A percentile compares a stretch with the other conserved stretches of the same genome.
Conservation (phyloP, 352 stramenopile species). For the Phytophthora megakarya region DNA sequence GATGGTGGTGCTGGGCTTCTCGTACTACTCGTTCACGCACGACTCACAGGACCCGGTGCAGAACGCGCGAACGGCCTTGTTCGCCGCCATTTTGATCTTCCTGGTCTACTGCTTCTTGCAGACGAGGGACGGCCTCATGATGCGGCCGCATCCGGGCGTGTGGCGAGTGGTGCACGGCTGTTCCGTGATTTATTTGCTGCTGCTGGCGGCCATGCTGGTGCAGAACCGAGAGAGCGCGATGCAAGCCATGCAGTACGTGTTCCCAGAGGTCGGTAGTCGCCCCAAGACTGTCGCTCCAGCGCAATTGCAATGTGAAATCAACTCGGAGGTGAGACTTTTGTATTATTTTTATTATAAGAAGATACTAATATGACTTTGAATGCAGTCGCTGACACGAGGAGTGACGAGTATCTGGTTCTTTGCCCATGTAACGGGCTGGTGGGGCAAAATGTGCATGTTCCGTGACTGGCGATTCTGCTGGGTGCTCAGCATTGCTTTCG, state of each 20-base stretch:
- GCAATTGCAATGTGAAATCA: slow-evolving; percentile 71
- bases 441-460: slow-evolving; percentile 95
- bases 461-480: slow-evolving; percentile 93
- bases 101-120: slow-evolving; percentile 88
- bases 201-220: slow-evolving; percentile 69
- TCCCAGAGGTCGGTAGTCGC: slow-evolving; percentile 66
- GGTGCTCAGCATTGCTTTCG: slow-evolving; percentile 91
- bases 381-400: slow-evolving; percentile 62
- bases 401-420: slow-evolving; percentile 87
- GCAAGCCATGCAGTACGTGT: slow-evolving; percentile 70
- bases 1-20: slow-evolving; percentile 60
- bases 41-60: slow-evolving; percentile 67
- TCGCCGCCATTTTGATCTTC: slow-evolving; percentile 76
- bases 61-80: slow-evolving; percentile 70
- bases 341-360: no score
- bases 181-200: slow-evolving; percentile 77
- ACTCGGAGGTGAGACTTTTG: slow-evolving; percentile 44
- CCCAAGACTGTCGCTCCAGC: slow-evolving; percentile 35
- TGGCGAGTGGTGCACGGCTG: slow-evolving; percentile 83
- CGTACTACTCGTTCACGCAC: slow-evolving; percentile 85
- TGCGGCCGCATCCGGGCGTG: slow-evolving; percentile 74
- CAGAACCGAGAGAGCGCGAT: slow-evolving; percentile 73
- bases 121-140: slow-evolving; percentile 77
- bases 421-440: slow-evolving; percentile 88
- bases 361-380: no score